Evolutionary conservation across 192 early-diverging fungal species (phyloP).

Genomic region (Coemansia sp.): DNA sequence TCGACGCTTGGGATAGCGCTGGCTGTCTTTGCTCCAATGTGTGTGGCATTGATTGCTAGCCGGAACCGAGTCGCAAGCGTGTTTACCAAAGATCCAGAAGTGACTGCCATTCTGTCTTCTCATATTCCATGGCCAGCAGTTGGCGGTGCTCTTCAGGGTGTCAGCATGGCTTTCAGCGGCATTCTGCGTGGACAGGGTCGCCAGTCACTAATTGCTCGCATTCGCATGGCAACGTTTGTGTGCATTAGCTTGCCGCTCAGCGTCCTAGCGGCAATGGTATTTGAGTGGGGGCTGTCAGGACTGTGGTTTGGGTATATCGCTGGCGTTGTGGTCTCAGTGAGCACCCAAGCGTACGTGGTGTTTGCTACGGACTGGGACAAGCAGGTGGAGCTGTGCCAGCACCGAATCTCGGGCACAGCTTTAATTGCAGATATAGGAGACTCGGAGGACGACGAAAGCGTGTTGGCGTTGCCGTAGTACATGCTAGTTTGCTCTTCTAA

Average conservation of each 20-base stretch:
- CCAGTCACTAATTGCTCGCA: constrained; percentile 53
- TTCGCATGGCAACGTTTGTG: constrained; percentile 53
- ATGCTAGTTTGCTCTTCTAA: not conserved
- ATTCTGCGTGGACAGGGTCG: constrained; percentile 60
- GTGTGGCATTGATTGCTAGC: constrained; percentile 58
- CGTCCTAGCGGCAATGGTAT: constrained; percentile 38
- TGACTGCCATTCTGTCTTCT: constrained; percentile 20
- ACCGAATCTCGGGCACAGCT: constrained; percentile 12
- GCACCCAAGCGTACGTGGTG: constrained; percentile 24
- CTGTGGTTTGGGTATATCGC: constrained; percentile 65
- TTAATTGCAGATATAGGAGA: not conserved
- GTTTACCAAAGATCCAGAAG: constrained; percentile 40
- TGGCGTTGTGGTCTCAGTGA: constrained; percentile 19
- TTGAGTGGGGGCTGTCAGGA: constrained; percentile 61
- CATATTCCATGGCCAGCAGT: constrained; percentile 42
- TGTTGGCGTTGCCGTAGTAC: not conserved
- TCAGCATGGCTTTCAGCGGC: constrained; percentile 62
- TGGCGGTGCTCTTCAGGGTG: constrained; percentile 46
- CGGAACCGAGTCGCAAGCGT: constrained; percentile 59
- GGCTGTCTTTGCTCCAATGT: constrained; percentile 52
- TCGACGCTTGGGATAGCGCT: constrained; percentile 52
- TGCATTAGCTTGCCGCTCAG: constrained; percentile 53
- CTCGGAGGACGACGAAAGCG: not conserved
- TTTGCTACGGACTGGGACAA: constrained; percentile 43
- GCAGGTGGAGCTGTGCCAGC: constrained; percentile 45